Conservation (phyloP, 2,329 filamentous ascomycete genomes). For the Aspergillus ochraceus region DNA sequence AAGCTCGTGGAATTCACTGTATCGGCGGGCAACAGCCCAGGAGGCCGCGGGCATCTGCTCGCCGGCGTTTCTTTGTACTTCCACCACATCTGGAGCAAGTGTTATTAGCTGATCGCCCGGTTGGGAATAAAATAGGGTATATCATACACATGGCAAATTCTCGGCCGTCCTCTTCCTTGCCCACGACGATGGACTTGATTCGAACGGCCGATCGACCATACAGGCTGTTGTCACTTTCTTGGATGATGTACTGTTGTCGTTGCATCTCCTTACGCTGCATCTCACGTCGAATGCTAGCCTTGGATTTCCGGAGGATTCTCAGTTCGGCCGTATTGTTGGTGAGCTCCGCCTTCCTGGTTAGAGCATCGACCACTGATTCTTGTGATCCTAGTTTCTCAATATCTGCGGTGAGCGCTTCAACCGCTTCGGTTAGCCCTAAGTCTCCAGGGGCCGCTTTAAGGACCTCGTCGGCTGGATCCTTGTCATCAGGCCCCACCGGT, state of each 20-base stretch:
- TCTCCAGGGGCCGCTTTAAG: conserved; percentile 94
- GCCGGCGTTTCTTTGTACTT: conserved; percentile 84
- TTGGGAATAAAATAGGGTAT: background rate
- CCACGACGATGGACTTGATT: conserved; percentile 91
- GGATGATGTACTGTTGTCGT: conserved; percentile 92
- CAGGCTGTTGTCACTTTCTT: conserved; percentile 96
- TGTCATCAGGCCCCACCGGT: conserved; percentile 57
- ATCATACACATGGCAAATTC: conserved; percentile 80
- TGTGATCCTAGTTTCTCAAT: conserved; percentile 87
- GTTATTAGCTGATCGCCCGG: conserved; percentile 22
- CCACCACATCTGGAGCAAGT: conserved; percentile 67
- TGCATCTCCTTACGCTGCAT: conserved; percentile 93
- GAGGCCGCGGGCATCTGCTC: conserved; percentile 96
- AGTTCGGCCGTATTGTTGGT: conserved; percentile 96
- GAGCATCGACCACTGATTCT: conserved; percentile 84
- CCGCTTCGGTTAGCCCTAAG: conserved; percentile 88
- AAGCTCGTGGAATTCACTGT: conserved; percentile 95
- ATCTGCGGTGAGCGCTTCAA: conserved; percentile 80
- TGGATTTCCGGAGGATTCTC: conserved; percentile 88
- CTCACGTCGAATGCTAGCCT: conserved; percentile 87
- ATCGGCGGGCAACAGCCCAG: conserved; percentile 88
- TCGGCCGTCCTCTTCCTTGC: conserved; percentile 84
- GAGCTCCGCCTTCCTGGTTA: conserved; percentile 90
- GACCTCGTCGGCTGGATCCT: conserved; percentile 75
- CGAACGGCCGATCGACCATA: conserved; percentile 87